Evolutionary conservation across 352 stramenopile genomes (phyloP).

Genomic region (Phytophthora pluvialis): DNA sequence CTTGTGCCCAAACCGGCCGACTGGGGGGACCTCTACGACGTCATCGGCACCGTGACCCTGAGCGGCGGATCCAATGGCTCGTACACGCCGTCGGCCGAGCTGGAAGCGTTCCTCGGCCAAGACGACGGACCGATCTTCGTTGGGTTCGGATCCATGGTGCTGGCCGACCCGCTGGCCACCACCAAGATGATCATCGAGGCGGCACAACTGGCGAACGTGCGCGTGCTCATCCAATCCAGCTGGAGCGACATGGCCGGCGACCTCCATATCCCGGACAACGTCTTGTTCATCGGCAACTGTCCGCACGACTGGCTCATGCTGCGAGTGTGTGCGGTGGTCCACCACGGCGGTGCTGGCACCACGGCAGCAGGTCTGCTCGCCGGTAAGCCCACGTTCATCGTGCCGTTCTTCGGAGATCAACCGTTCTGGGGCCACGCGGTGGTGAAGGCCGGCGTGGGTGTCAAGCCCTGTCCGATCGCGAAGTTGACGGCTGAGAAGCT

Average conservation of each 20-base stretch:
- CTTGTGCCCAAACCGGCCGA: conserved; percentile 24
- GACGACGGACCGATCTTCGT: conserved; percentile 27
- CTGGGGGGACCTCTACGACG: conserved; percentile 24
- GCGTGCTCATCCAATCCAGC: conserved; percentile 31
- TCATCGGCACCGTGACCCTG: conserved; percentile 28
- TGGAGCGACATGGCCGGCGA: conserved; percentile 33
- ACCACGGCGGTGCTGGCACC: conserved; percentile 25
- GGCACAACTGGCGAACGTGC: conserved; percentile 7
- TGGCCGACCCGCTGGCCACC: conserved; percentile 18
- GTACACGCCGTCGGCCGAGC: conserved; percentile 15
- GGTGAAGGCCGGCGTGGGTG: conserved; percentile 69
- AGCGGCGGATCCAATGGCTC: conserved; percentile 3
- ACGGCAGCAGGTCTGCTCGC: conserved; percentile 73
- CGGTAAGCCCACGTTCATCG: conserved; percentile 92
- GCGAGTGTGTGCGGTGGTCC: conserved; percentile 19
- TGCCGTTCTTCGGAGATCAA: conserved; percentile 95
- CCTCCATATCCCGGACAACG: conserved; percentile 24
- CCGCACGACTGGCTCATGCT: conserved; percentile 34
- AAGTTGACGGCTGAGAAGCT: conserved; percentile 79
- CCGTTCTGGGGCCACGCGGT: conserved; percentile 92
- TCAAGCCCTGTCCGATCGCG: conserved; percentile 75
- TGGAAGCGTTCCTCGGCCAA: conserved; percentile 19
- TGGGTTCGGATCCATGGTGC: conserved; percentile 30
- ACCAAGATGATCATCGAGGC: conserved; percentile 34
- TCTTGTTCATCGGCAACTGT: conserved; percentile 31